Evolutionary conservation across 257 asterid species (phyloP).

Genomic region (Dorcoceras hygrometricum): DNA sequence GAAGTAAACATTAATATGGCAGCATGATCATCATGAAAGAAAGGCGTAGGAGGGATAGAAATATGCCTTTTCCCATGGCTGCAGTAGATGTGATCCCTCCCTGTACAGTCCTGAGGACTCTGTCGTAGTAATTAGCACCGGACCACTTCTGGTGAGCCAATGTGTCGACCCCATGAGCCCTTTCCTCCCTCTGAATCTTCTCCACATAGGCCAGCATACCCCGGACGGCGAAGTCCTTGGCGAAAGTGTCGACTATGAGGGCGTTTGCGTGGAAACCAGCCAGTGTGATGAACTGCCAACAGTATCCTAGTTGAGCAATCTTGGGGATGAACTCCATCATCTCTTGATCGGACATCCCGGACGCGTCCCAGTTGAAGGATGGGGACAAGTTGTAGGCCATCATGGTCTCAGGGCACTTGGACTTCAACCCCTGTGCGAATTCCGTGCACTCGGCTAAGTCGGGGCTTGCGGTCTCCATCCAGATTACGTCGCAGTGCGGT

Average conservation of each 20-base stretch:
- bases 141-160: conserved; percentile 99
- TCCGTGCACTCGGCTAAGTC: conserved; percentile 84
- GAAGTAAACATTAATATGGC: no score
- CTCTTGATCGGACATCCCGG: conserved; percentile 82
- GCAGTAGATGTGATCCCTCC: conserved; percentile 98
- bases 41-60: no score
- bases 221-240: conserved; percentile 66
- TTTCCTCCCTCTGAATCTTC: conserved; percentile 89
- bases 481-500: conserved; percentile 62
- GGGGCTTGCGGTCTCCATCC: conserved; percentile 96
- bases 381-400: conserved; percentile 93
- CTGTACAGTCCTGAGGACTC: conserved; percentile 88
- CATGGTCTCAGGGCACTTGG: conserved; percentile 67
- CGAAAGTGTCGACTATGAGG: conserved; percentile 74
- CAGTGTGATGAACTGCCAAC: conserved; percentile 96
- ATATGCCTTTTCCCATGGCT: conserved; percentile 92
- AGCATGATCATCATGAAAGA: no score
- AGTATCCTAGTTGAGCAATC: conserved; percentile 75
- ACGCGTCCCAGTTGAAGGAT: conserved; percentile 97
- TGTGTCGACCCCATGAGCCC: conserved; percentile 89
- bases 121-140: conserved; percentile 92
- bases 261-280: conserved; percentile 96
- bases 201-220: conserved; percentile 96
- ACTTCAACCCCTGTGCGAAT: conserved; percentile 72
- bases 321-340: conserved; percentile 85